Evolutionary conservation across 495 filamentous ascomycete species (phyloP).

Genomic region (Neurospora tetrasperma): DNA sequence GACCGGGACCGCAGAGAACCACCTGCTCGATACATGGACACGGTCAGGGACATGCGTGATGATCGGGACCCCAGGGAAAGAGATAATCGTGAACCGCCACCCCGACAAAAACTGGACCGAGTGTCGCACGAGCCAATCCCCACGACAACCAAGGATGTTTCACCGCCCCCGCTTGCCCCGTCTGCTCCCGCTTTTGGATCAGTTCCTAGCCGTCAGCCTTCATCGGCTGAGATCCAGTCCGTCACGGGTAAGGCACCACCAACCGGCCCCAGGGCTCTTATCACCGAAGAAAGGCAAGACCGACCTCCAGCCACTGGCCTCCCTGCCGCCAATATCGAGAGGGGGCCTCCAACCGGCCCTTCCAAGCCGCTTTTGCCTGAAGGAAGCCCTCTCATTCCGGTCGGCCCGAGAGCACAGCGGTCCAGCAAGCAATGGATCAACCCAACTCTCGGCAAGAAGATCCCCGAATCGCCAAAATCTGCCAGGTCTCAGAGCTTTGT

Average conservation of each 20-base stretch:
- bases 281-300: conserved; percentile 36
- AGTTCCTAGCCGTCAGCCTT: conserved; percentile 34
- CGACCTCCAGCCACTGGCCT: conserved; percentile 18
- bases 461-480: conserved; percentile 35
- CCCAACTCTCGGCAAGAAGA: conserved; percentile 35
- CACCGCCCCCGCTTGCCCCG: conserved; percentile 69
- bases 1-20: conserved; percentile 37
- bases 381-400: conserved; percentile 45
- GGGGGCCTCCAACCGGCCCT: conserved; percentile 33
- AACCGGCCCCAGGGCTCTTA: conserved; percentile 39
- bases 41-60: conserved; percentile 43
- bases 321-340: conserved; percentile 16
- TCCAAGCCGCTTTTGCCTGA: conserved; percentile 42
- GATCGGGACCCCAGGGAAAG: conserved; percentile 41
- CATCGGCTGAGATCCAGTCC: conserved; percentile 28
- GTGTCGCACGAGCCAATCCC: conserved; percentile 32
- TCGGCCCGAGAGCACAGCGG: conserved; percentile 44
- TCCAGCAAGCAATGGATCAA: conserved; percentile 56
- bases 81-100: conserved; percentile 30
- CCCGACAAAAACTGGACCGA: conserved; percentile 34
- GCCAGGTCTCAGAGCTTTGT: conserved; percentile 33
- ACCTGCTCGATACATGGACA: conserved; percentile 25
- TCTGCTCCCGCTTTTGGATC: conserved; percentile 78
- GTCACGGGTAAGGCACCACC: conserved; percentile 37
- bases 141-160: conserved; percentile 35